Percentiles rank a stretch among this genome's conserved stretches.
Evolutionary conservation across 139 green algal genomes (phyloP).

Genomic region (Closterium sp.): DNA sequence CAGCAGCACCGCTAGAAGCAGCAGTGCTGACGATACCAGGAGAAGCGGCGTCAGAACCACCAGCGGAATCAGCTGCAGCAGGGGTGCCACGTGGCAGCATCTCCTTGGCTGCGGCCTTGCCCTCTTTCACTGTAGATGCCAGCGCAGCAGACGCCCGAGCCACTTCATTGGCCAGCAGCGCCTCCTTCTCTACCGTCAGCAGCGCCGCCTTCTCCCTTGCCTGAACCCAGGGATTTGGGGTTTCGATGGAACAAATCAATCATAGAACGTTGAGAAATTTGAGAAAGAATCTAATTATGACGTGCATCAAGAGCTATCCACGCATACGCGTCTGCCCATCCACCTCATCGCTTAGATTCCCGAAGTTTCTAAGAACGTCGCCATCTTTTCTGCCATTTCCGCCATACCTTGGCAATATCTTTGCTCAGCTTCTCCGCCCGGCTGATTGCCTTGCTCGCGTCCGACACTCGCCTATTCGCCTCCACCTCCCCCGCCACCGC

Average conservation of each 20-base stretch:
- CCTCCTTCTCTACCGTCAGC: slow-evolving; percentile 2
- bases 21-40: not conserved
- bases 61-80: not conserved
- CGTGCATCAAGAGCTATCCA: too few species aligned
- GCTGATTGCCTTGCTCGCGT: slow-evolving; percentile 29
- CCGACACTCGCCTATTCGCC: slow-evolving; percentile 20
- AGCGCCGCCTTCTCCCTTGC: not conserved
- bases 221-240: not conserved
- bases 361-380: not conserved
- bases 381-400: not conserved
- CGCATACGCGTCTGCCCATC: too few species aligned
- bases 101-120: not conserved
- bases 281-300: too few species aligned
- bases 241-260: not conserved
- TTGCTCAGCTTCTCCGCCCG: slow-evolving; percentile 15
- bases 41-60: too few species aligned
- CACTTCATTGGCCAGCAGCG: not conserved
- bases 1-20: not conserved
- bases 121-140: not conserved
- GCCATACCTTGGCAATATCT: not conserved
- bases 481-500: slow-evolving; percentile 40
- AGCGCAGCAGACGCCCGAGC: not conserved
- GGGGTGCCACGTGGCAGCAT: not conserved
- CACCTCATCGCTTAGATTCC: too few species aligned
- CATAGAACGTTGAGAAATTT: too few species aligned